phyloP scores from a whole-genome alignment of 768 basidiomycete species.

The Favolaschia claudopus region DNA sequence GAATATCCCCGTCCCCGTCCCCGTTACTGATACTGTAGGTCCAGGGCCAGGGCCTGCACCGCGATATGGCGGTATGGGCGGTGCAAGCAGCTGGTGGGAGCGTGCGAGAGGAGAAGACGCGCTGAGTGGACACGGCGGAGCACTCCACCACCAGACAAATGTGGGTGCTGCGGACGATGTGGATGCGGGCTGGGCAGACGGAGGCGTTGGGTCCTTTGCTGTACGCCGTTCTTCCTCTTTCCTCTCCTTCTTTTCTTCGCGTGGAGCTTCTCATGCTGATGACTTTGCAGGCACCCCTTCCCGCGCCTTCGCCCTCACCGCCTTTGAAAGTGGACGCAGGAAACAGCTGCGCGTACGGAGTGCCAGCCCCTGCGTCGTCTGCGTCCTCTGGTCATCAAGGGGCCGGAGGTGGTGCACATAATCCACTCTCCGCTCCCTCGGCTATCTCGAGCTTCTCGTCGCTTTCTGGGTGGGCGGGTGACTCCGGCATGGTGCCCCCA shows the following conservation, averaged over 20 bases:
- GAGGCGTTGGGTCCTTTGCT: conserved; percentile 30
- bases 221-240: not conserved
- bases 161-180: not conserved
- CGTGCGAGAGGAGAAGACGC: not conserved
- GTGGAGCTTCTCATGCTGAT: not conserved
- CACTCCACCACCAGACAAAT: not conserved
- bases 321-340: not conserved
- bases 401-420: no score
- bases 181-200: conserved; percentile 39
- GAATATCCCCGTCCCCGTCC: not conserved
- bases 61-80: conserved; percentile 2
- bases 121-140: not conserved
- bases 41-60: not conserved
- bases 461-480: conserved; percentile 48
- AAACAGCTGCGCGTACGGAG: not conserved
- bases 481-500: conserved; percentile 12
- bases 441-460: conserved; percentile 45
- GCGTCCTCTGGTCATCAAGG: no score
- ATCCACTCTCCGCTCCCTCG: conserved; percentile 24
- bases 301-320: not conserved
- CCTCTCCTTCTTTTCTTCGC: not conserved
- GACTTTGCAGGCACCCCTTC: not conserved
- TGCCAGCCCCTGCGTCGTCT: conserved; percentile 10
- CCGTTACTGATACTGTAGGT: no score
- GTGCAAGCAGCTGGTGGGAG: conserved; percentile 18